phyloP scores from a whole-genome alignment of 2,329 filamentous ascomycete species.

The Fusarium redolens region DNA sequence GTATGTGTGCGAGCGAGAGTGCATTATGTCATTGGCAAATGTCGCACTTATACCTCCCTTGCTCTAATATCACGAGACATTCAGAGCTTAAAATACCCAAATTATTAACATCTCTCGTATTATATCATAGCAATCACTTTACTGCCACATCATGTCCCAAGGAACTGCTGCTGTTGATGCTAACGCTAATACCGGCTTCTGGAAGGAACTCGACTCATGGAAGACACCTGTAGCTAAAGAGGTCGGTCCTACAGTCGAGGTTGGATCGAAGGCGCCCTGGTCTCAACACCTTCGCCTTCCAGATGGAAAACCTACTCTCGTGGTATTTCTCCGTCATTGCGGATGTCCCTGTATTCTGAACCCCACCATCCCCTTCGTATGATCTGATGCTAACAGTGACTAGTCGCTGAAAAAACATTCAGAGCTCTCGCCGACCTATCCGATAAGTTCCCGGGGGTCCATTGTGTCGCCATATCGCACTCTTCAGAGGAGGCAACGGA shows the following conservation, averaged over 20 bases:
- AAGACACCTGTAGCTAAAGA: constrained; percentile 56
- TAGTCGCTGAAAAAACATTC: constrained; percentile 77
- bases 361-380: background rate
- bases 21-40: constrained; percentile 35
- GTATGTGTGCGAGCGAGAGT: background rate
- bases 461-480: constrained; percentile 73
- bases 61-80: constrained; percentile 23
- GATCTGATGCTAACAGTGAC: background rate
- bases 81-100: background rate
- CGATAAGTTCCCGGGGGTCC: constrained; percentile 58
- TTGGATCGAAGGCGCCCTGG: constrained; percentile 67
- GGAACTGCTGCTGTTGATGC: constrained; percentile 2
- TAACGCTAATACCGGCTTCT: constrained; percentile 38
- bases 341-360: constrained; percentile 73
- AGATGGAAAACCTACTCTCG: constrained; percentile 65
- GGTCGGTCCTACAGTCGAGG: constrained; percentile 59
- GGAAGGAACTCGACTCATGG: constrained; percentile 55
- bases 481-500: constrained; percentile 64
- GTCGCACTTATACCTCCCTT: constrained; percentile 15
- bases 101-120: background rate
- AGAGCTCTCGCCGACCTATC: constrained; percentile 64
- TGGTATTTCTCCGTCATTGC: constrained; percentile 78
- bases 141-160: constrained; percentile 27
- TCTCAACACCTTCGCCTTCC: constrained; percentile 65
- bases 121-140: background rate